phyloP scores from a whole-genome alignment of 1,139 yeast species.

The Debaryomyces sp. region DNA sequence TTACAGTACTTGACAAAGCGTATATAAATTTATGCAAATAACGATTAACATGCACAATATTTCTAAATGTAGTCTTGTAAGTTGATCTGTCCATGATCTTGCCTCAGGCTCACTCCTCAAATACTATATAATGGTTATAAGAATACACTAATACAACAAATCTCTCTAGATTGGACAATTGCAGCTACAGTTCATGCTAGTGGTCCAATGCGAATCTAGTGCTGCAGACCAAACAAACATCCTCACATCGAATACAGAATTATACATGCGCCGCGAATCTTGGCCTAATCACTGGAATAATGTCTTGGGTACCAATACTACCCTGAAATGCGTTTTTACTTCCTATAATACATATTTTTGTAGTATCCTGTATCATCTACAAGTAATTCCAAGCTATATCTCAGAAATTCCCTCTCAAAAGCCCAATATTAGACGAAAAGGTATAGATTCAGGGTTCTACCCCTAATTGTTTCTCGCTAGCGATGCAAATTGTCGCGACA shows the following conservation, averaged over 20 bases:
- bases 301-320: too few species aligned
- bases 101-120: not conserved
- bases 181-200: too few species aligned
- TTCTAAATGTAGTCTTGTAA: not conserved
- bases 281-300: too few species aligned
- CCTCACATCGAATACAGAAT: too few species aligned
- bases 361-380: too few species aligned
- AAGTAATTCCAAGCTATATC: not conserved
- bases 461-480: not conserved
- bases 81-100: not conserved
- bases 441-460: not conserved
- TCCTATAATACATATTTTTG: too few species aligned
- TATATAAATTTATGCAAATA: not conserved
- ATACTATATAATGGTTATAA: not conserved
- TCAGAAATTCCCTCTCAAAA: not conserved
- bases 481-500: not conserved
- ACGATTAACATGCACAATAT: not conserved
- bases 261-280: too few species aligned
- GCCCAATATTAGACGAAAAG: not conserved
- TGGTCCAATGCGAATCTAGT: too few species aligned
- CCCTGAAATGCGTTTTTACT: too few species aligned
- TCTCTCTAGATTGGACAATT: too few species aligned
- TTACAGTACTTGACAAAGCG: not conserved
- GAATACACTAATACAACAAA: not conserved
- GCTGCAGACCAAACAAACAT: too few species aligned